Conservation (phyloP, 108 stramenopile genomes). For the Pelagomonas calceolata region DNA sequence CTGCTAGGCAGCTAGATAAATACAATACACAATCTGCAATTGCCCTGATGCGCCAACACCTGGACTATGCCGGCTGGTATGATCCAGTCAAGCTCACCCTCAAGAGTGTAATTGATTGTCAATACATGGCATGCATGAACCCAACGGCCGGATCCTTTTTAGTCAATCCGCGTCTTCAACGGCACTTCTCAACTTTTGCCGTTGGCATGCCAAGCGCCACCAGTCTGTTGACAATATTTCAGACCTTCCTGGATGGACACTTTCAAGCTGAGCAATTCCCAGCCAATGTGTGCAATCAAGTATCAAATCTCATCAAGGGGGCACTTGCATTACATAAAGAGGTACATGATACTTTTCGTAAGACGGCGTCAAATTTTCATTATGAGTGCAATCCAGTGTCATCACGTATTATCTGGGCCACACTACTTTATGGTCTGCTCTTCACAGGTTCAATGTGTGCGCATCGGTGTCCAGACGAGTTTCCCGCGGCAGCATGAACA, state of each 20-base stretch:
- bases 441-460: no score
- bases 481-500: no score
- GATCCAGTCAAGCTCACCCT: slow-evolving; percentile 43
- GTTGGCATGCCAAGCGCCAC: slow-evolving; percentile 50
- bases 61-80: slow-evolving; percentile 53
- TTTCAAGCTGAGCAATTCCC: slow-evolving; percentile 14
- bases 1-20: slow-evolving; percentile 38
- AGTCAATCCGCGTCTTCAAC: slow-evolving; percentile 51
- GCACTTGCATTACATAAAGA: slow-evolving; percentile 43
- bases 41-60: slow-evolving; percentile 50
- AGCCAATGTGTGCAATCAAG: slow-evolving; percentile 1
- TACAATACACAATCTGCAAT: slow-evolving; percentile 57
- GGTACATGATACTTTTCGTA: slow-evolving; percentile 43
- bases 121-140: slow-evolving; percentile 55
- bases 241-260: slow-evolving; percentile 50
- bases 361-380: slow-evolving; percentile 55
- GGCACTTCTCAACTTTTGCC: slow-evolving; percentile 58
- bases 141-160: slow-evolving; percentile 50
- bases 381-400: slow-evolving; percentile 53
- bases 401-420: no score
- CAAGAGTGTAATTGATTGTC: slow-evolving; percentile 42
- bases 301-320: slow-evolving; percentile 44
- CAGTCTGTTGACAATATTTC: slow-evolving; percentile 51
- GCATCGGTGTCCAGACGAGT: no score
- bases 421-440: no score